Evolutionary conservation across 495 filamentous ascomycete species (phyloP).

Genomic region (Aspergillus bridgeri): DNA sequence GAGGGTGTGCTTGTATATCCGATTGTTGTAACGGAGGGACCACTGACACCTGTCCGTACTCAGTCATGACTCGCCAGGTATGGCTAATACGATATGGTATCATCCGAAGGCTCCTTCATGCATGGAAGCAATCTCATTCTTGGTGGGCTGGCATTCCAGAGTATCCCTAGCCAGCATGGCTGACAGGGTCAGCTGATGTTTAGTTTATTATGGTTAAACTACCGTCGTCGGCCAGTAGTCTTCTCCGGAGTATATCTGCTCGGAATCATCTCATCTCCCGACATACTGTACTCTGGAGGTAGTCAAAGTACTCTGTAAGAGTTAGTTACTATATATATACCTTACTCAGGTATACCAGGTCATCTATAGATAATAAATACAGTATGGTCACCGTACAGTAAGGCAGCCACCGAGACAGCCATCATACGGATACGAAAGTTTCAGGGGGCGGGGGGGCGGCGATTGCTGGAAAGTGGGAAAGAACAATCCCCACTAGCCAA

Average conservation of each 20-base stretch:
- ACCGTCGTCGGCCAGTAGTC: too few species aligned
- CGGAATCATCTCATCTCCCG: too few species aligned
- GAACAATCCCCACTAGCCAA: conserved; percentile 9
- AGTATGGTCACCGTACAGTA: neutral
- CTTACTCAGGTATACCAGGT: neutral
- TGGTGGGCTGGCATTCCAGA: neutral
- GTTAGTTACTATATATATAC: too few species aligned
- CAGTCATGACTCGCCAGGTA: too few species aligned
- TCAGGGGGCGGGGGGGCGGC: conserved; percentile 18
- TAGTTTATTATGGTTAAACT: neutral
- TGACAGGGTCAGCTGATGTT: neutral
- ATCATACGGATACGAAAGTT: conserved; percentile 9
- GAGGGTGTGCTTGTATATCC: too few species aligned
- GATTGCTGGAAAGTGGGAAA: conserved; percentile 4
- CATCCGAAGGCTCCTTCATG: neutral
- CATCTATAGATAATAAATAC: neutral
- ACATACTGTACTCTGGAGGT: too few species aligned
- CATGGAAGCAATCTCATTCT: conserved; percentile 1
- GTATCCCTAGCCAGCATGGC: conserved; percentile 20
- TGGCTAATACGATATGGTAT: too few species aligned
- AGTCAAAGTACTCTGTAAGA: too few species aligned
- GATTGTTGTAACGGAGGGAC: too few species aligned
- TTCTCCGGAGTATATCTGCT: too few species aligned
- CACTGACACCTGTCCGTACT: too few species aligned
- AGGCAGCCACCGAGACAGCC: neutral